phyloP scores from a whole-genome alignment of 2,329 filamentous ascomycete species.

The Leptographium galeiforme region DNA sequence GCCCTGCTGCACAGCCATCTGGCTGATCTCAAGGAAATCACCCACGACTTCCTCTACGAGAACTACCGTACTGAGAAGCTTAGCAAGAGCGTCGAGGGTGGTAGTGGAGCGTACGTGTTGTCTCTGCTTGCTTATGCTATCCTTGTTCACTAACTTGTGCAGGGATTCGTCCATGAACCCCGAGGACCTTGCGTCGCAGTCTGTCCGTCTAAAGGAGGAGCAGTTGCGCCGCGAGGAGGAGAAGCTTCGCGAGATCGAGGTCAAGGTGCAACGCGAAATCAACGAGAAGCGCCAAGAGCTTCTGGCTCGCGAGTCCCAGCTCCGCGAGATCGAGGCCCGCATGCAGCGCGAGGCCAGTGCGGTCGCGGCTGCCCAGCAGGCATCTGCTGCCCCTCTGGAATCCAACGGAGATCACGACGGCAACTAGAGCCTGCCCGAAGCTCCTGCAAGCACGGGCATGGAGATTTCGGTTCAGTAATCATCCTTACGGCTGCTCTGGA shows the following conservation, averaged over 20 bases:
- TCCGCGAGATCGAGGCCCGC: conserved; percentile 95
- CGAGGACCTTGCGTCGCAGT: conserved; percentile 91
- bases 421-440: conserved; percentile 23
- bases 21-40: conserved; percentile 98
- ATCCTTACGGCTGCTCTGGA: background rate
- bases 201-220: conserved; percentile 97
- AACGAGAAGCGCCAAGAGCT: conserved; percentile 99
- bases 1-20: conserved; percentile 95
- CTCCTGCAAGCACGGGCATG: background rate
- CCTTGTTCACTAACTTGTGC: conserved; percentile 1
- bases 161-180: conserved; percentile 91
- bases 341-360: conserved; percentile 78
- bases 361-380: conserved; percentile 23
- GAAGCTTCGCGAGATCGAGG: conserved; percentile 97
- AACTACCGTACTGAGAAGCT: conserved; percentile 99
- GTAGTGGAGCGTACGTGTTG: conserved; percentile 65
- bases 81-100: conserved; percentile 95
- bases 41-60: conserved; percentile 98
- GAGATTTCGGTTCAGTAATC: conserved; percentile 7
- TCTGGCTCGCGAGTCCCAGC: conserved; percentile 90
- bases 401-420: conserved; percentile 42
- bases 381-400: conserved; percentile 23
- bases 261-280: conserved; percentile 99
- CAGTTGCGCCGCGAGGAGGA: conserved; percentile 98
- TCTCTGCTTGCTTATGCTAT: background rate